Evolutionary conservation across 2,329 filamentous ascomycete species (phyloP).

Genomic region (Fusarium nanum): DNA sequence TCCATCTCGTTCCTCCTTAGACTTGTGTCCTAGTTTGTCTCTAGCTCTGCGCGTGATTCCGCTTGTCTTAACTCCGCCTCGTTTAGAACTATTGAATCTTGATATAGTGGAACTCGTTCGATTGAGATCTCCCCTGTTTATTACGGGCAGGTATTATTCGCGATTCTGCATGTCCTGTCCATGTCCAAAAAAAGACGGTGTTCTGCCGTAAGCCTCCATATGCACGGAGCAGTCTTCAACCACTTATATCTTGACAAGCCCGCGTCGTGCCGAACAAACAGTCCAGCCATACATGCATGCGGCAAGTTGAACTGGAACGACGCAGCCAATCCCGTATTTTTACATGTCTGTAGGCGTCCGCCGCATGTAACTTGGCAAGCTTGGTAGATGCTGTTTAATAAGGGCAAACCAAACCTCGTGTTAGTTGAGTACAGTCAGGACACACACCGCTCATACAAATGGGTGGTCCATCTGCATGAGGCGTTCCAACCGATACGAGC

Average conservation of each 20-base stretch:
- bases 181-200: conserved; percentile 19
- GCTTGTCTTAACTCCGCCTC: conserved; percentile 2
- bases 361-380: conserved; percentile 29
- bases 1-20: conserved; percentile 8
- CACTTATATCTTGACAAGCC: conserved; percentile 29
- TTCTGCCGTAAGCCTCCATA: conserved; percentile 32
- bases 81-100: conserved; percentile 26
- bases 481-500: conserved; percentile 36
- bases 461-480: conserved; percentile 19
- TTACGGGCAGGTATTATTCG: background rate
- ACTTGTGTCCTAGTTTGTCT: conserved; percentile 28
- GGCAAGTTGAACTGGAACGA: background rate
- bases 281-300: background rate
- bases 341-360: conserved; percentile 25
- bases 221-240: conserved; percentile 12
- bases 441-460: conserved; percentile 34
- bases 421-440: conserved; percentile 27
- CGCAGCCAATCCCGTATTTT: conserved; percentile 28
- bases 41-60: conserved; percentile 38
- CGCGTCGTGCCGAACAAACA: conserved; percentile 3
- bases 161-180: background rate
- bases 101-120: background rate
- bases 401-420: conserved; percentile 3
- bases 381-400: background rate
- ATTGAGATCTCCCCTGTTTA: conserved; percentile 7